Evolutionary conservation across 2,329 filamentous ascomycete genomes (phyloP), one percentile per base, ranked within the genome.

Genomic region (Microcyclospora pomicola): DNA sequence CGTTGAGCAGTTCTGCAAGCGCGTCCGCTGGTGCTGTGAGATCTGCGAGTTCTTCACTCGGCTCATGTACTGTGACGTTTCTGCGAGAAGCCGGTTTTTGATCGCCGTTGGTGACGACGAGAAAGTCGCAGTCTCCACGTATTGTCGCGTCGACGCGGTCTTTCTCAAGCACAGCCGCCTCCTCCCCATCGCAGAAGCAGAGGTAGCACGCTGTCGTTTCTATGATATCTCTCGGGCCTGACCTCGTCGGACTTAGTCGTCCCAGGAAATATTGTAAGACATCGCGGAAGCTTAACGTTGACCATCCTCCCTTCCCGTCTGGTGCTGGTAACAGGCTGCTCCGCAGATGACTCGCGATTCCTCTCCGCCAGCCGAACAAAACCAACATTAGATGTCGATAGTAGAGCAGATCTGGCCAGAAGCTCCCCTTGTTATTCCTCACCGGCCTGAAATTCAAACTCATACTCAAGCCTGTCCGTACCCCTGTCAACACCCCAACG

Each of bases 41-140:
- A 2, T 16, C 31, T 41, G 41, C 45, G 35, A 46, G 36, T 33
- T 47, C 29, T 36, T 48, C 40, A 16, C 51, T 35, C 13, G 49
- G 35, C 34, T 54, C 44, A 24, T 37, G 34, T 13, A 47, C 33
- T 16, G 42, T 29, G 0, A 48, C 38, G 5, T 24, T 24, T 7
- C 7, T 24, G 19, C 19, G 5, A 24, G 19, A 4, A 24, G 19
- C 19, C 7, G 4, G 19, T 5, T 51, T 49, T 16, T 54, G 49
- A 41, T 77, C 72, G 49, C 72, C 69, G 49, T 78, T 78, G 1
- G 72, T 75, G 9, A 66, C 63, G 2, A 68, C 62, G 29, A 77
- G 65, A 48, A 78, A 77, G 2, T 64, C 58, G 1, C 53, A 52
- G 2, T 65, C 67, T 1, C 58, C 59, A n/a, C 63, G 59, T 5